Base-by-base conservation (phyloP, 176 grass and related monocot genomes). In the Oryza punctata region DNA sequence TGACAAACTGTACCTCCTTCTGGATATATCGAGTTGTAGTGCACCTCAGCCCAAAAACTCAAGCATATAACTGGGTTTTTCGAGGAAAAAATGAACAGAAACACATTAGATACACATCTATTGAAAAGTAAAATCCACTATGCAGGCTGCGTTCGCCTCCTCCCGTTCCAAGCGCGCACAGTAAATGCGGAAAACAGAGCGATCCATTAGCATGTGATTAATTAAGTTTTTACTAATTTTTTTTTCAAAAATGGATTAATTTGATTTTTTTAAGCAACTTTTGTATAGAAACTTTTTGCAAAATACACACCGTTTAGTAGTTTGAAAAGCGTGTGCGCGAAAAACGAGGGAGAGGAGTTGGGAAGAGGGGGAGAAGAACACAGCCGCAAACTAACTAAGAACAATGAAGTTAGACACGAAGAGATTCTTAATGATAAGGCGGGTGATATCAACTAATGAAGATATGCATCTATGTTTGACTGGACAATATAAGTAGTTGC, bases 41-140 rank as follows among this genome's bases (percentile, higher is more conserved):
- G 96, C 69, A 93, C 92, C 82, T 98, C 92, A 32, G 92, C 87
- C 92, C 95, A 97, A 86, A 94, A 94, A 45, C 95, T 94, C 88
- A 97, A 86, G 66, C 87, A 94, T 78, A 98, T 93, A 60, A 98
- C 95, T 97, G 79, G n/a, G 85, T 21, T 75, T 26, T 35, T 33
- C 2, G 1, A 25, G 30, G 3, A 30, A 77, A 29, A 19, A 24
- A 57, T 38, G 77, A 11, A 45, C 7, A 44, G 18, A 15, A 44
- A 50, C 12, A 10, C 5, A 69, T 67, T 44, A 63, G 68, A 83
- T 35, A n/a, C 6, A 37, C 50, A 65, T 28, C 10, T 15, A 23
- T 3, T 37, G 29, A 50, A 50, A n/a, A 37, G 6, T 16, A 79
- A n/a, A 10, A 80, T 68, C 68, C 7, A 21, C 7, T 41, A 35